Conservation (phyloP, 495 filamentous ascomycete genomes). For the Trichoderma gamsii region DNA sequence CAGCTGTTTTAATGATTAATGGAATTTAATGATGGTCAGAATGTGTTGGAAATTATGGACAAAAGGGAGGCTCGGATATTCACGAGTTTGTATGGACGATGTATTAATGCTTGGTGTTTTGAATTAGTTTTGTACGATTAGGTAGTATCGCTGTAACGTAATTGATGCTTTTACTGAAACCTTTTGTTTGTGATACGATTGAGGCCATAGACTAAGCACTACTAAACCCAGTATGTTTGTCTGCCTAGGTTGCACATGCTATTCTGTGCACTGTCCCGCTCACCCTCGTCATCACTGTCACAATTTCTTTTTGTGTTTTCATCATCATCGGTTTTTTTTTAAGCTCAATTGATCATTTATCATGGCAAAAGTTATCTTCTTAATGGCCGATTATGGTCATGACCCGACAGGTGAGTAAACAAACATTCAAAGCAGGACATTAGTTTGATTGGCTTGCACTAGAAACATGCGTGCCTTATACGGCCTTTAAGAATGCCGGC, state of each 20-base stretch:
- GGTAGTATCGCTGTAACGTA: background rate
- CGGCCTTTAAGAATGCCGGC: constrained; percentile 44
- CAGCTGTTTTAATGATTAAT: background rate
- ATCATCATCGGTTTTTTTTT: too few relatives aligned
- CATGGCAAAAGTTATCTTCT: constrained; percentile 32
- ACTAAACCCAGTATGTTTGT: too few relatives aligned
- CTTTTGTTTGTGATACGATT: too few relatives aligned
- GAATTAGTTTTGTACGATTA: background rate
- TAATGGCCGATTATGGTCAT: constrained; percentile 53
- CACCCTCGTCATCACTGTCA: background rate
- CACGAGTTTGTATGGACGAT: background rate
- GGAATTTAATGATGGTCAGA: background rate
- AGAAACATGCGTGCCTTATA: constrained; percentile 50
- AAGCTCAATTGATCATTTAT: background rate
- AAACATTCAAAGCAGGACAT: background rate
- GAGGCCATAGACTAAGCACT: too few relatives aligned
- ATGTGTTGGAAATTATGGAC: background rate
- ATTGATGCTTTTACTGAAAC: background rate
- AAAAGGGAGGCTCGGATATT: background rate
- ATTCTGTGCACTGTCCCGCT: background rate
- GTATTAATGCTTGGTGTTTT: background rate
- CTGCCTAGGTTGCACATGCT: background rate
- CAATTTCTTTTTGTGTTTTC: background rate
- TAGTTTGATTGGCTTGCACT: background rate
- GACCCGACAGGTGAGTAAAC: constrained; percentile 45